Evolutionary conservation across 495 filamentous ascomycete species (phyloP), one percentile per base, ranked within the genome.

Genomic region (Neurospora sp.): DNA sequence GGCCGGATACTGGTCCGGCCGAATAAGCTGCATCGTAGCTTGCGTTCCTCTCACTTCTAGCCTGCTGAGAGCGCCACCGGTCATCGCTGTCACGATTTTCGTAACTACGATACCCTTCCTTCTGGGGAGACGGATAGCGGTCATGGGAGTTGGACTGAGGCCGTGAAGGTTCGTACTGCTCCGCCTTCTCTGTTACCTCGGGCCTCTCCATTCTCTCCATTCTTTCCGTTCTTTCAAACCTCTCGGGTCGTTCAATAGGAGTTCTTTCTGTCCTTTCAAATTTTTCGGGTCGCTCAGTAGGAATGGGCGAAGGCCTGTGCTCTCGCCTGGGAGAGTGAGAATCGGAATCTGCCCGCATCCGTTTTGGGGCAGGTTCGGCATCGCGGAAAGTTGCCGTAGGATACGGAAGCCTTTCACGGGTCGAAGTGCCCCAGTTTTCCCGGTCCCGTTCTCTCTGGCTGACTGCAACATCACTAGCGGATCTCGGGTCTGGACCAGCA

Each of bases 281-380:
- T 60, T 77, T 75, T n/a, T 39, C 46, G 4, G 76, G 75, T 3
- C 23, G 54, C 54, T 66, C 54, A 18, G 54, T 35, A 18, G 54
- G 31, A 18, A 66, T 18, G 27, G 75, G 77, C 69, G 77, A 84
- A 69, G 75, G 76, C 16, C 71, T 74, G 41, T 74, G 77, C 40
- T 80, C 81, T 75, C 80, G 78, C 77, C 80, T 74, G 38, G 78
- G 80, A 35, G 85, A 86, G 60, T 83, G 77, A 40, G 86, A 86
- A 14, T 79, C 27, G 27, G 54, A 66, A 66, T 66, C 76, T 60
- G 86, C 86, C 54, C 87, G 82, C 78, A 88, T 89, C 74, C 87
- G 85, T 77, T 89, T 89, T 75, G 87, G 84, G 23, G 83, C 79
- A 5, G 74, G 73, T 71, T 88, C 86, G 18, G 69, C 73, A 20